These are phyloP conservation scores for Candida ficus DNA, from an alignment of 805 yeast genomes.

Conservation along the genomic window DNA sequence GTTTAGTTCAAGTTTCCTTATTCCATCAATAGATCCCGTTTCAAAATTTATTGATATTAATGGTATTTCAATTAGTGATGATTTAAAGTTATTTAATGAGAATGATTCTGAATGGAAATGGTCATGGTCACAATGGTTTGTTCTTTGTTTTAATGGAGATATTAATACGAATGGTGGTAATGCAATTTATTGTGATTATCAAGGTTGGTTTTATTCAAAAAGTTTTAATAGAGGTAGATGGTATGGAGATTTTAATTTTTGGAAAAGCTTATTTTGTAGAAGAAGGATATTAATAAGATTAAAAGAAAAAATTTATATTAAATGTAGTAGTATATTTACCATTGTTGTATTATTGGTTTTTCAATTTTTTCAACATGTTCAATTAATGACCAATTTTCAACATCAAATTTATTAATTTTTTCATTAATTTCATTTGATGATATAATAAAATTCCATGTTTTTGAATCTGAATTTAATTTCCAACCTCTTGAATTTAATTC, in stretches of 20 bases:
- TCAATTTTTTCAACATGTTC: conserved; percentile 8
- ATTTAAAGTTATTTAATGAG: conserved; percentile 1
- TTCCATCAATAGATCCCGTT: conserved; percentile 40
- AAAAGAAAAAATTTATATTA: conserved; percentile 11
- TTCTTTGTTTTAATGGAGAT: conserved; percentile 44
- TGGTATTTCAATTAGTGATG: conserved; percentile 9
- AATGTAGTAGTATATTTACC: no score
- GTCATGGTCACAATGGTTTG: conserved; percentile 70
- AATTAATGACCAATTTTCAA: conserved; percentile 16
- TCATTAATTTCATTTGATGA: background rate
- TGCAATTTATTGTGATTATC: conserved; percentile 46
- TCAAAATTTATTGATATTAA: conserved; percentile 19
- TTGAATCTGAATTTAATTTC: conserved; percentile 32
- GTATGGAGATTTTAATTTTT: conserved; percentile 58
- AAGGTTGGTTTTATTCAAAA: conserved; percentile 76
- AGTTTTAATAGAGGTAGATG: conserved; percentile 42
- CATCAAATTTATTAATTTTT: conserved; percentile 21
- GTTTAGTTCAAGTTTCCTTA: conserved; percentile 40
- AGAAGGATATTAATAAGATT: conserved; percentile 60
- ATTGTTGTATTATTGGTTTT: no score
- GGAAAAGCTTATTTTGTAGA: conserved; percentile 45
- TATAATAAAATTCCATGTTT: conserved; percentile 7
- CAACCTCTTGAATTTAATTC: conserved; percentile 79
- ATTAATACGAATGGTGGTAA: background rate
- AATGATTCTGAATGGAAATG: conserved; percentile 48